These are phyloP conservation scores for Nothopassalora personata DNA, from an alignment of 2,329 filamentous ascomycete species.

Conservation along the genomic window DNA sequence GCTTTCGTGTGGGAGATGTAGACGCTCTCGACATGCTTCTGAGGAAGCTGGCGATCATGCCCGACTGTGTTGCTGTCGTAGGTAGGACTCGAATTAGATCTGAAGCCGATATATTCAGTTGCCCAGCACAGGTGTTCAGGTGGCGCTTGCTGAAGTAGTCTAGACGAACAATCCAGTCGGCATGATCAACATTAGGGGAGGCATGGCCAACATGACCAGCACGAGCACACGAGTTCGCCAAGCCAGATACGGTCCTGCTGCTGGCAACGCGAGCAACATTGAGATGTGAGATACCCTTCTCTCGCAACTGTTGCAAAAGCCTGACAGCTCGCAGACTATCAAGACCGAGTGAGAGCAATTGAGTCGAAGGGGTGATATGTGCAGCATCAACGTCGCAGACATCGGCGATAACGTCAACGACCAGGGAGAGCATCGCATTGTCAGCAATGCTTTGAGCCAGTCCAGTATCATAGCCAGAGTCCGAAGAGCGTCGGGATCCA, in stretches of 20 bases:
- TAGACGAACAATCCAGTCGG: conserved; percentile 1
- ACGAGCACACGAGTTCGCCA: conserved; percentile 2
- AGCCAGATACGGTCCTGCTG: conserved; percentile 3
- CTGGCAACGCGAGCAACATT: conserved; percentile 4
- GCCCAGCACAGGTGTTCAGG: not conserved
- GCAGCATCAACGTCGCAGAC: not conserved
- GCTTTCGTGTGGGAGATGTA: conserved; percentile 1
- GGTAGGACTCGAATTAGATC: conserved; percentile 41
- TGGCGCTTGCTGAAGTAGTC: conserved; percentile 5
- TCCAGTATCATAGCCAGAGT: conserved; percentile 5
- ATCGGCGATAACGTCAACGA: conserved; percentile 2
- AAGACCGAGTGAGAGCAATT: conserved; percentile 7
- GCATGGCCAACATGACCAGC: not conserved
- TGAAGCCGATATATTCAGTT: not conserved
- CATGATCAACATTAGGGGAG: not conserved
- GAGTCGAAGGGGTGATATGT: conserved; percentile 1
- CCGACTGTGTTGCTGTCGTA: conserved; percentile 67
- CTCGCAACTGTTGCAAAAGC: conserved; percentile 6
- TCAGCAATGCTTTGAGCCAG: conserved; percentile 1
- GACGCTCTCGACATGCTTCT: conserved; percentile 53
- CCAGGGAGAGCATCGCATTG: not conserved
- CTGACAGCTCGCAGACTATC: conserved; percentile 11
- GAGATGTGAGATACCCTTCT: conserved; percentile 5
- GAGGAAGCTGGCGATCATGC: conserved; percentile 71
- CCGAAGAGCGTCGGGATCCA: not conserved